Evolutionary conservation across 306 rosid genomes (phyloP).

Genomic region (Phaseolus lunatus): DNA sequence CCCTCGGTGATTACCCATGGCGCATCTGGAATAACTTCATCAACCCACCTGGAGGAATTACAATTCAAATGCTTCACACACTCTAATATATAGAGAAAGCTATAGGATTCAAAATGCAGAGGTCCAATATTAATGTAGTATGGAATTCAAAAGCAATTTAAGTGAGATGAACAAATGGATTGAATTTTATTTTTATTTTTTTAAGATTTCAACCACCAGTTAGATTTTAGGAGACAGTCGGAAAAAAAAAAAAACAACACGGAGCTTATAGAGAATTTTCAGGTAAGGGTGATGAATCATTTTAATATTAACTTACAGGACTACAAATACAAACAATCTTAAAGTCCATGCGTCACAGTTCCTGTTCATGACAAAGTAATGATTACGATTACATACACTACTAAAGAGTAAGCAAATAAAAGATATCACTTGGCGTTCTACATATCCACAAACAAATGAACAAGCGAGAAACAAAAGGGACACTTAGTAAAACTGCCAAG

Average conservation of each 20-base stretch:
- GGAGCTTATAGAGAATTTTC: neutral
- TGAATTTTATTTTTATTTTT: neutral
- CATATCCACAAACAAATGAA: conserved; percentile 10
- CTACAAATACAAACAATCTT: conserved; percentile 1
- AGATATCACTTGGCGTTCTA: neutral
- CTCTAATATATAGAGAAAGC: conserved; percentile 24
- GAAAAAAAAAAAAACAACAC: neutral
- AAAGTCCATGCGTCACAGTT: neutral
- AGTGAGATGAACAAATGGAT: neutral
- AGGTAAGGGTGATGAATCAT: conserved; percentile 7
- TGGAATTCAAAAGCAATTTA: conserved; percentile 21
- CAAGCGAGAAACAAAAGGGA: neutral
- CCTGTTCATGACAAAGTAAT: neutral
- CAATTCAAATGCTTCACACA: conserved; percentile 38
- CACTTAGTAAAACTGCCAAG: conserved; percentile 39
- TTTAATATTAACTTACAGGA: neutral
- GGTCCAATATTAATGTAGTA: conserved; percentile 20
- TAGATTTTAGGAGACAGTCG: conserved; percentile 17
- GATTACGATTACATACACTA: neutral
- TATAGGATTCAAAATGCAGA: conserved; percentile 19
- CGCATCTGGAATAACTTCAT: conserved; percentile 97
- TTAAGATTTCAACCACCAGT: conserved; percentile 8
- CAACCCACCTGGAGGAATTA: conserved; percentile 85
- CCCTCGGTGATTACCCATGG: conserved; percentile 89
- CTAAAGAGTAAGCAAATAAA: conserved; percentile 26